Conservation (phyloP, 495 filamentous ascomycete genomes). For the Talaromyces nanjingensis region DNA sequence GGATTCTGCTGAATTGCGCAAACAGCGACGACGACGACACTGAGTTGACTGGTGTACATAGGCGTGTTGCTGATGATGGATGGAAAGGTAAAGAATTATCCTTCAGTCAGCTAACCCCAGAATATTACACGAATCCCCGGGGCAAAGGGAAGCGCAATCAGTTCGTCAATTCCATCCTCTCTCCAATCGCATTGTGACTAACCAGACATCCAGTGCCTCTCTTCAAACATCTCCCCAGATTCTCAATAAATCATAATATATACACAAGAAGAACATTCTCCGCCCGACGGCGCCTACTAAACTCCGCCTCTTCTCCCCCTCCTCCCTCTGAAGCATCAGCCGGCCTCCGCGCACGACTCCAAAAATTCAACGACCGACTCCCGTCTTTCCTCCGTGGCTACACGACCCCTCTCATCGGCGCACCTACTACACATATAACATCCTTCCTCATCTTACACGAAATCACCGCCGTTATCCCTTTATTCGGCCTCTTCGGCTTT, state of each 20-base stretch:
- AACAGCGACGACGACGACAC: not conserved
- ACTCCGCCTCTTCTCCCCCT: too few species aligned
- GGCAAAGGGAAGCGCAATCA: not conserved
- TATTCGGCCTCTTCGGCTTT: constrained; percentile 62
- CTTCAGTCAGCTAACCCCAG: not conserved
- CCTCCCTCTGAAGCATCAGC: constrained; percentile 17
- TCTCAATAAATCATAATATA: not conserved
- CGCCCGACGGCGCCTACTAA: constrained; percentile 18
- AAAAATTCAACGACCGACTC: constrained; percentile 52
- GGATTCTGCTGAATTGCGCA: not conserved
- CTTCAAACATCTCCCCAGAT: not conserved
- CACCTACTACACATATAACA: constrained; percentile 74
- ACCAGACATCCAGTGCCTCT: not conserved
- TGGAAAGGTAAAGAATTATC: not conserved
- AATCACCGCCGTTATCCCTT: constrained; percentile 73
- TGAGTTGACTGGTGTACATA: not conserved
- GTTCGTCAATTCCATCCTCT: not conserved
- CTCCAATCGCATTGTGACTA: not conserved
- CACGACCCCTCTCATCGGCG: constrained; percentile 59
- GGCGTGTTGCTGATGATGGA: not conserved
- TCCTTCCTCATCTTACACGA: constrained; percentile 91
- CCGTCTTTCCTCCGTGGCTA: constrained; percentile 57
- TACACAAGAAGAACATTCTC: constrained; percentile 12
- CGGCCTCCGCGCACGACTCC: constrained; percentile 40
- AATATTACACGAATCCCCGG: too few species aligned